These are phyloP conservation scores for Teratosphaeria viscida DNA, from an alignment of 2,329 filamentous ascomycete genomes.

Conservation along the genomic window DNA sequence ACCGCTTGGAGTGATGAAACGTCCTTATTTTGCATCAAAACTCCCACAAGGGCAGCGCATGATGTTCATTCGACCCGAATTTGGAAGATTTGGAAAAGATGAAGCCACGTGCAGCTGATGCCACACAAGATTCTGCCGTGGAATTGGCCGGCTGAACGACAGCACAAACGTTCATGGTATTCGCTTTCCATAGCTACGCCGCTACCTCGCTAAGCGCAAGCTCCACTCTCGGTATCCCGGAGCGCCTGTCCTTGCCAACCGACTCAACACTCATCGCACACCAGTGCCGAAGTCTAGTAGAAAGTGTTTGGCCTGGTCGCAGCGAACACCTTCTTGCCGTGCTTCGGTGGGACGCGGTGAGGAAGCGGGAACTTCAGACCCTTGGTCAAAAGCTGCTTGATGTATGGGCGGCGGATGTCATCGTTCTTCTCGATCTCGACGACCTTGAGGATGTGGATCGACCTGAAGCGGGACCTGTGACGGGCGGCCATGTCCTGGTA, in stretches of 20 bases:
- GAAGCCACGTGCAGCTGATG: background rate
- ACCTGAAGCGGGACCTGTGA: constrained; percentile 95
- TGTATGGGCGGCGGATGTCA: constrained; percentile 96
- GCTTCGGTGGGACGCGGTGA: constrained; percentile 80
- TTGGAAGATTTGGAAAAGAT: background rate
- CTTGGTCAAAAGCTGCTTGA: constrained; percentile 96
- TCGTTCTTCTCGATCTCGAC: constrained; percentile 92
- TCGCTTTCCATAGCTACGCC: background rate
- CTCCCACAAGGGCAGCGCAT: background rate
- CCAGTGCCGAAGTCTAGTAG: constrained; percentile 50
- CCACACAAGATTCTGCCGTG: background rate
- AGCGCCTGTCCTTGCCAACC: background rate
- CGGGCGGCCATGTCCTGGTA: constrained; percentile 99
- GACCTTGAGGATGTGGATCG: constrained; percentile 97
- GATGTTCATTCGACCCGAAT: background rate
- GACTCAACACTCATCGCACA: background rate
- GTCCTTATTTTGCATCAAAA: no score
- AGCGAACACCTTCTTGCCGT: constrained; percentile 83
- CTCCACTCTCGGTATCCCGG: background rate
- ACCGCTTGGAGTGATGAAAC: no score
- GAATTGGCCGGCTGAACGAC: background rate
- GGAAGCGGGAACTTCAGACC: constrained; percentile 95
- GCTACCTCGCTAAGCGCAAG: background rate
- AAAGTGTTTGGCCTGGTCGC: constrained; percentile 92
- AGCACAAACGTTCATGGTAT: background rate